A percentile compares a stretch with the other conserved stretches of the same genome.
Evolutionary conservation across 1,139 yeast genomes (phyloP).

Genomic region (Scheffersomyces stambukii): DNA sequence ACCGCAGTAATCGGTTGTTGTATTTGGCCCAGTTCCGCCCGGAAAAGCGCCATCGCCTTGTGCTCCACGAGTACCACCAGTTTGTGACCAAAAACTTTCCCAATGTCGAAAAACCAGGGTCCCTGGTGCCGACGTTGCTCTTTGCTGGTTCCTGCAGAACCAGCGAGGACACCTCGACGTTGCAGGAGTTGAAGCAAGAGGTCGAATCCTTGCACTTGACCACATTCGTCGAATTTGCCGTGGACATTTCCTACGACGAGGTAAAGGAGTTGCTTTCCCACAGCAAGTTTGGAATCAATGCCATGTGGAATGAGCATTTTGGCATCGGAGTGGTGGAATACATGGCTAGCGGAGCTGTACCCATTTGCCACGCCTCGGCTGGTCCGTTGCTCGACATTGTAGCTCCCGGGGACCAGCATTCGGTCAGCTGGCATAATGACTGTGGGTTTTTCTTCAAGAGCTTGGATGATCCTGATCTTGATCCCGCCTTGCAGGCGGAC

Average conservation of each 20-base stretch:
- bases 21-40: conserved; percentile 94
- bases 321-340: conserved; percentile 98
- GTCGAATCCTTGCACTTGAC: conserved; percentile 46
- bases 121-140: conserved; percentile 48
- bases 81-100: conserved; percentile 29
- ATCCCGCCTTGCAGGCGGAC: conserved; percentile 20
- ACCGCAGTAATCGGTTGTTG: conserved; percentile 59
- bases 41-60: conserved; percentile 82
- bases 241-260: conserved; percentile 70
- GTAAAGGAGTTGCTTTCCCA: conserved; percentile 53
- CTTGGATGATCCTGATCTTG: conserved; percentile 59
- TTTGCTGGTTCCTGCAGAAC: conserved; percentile 85
- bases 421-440: conserved; percentile 31
- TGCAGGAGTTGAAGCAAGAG: conserved; percentile 42
- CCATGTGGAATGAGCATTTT: conserved; percentile 99
- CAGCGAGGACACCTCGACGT: conserved; percentile 58
- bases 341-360: conserved; percentile 79
- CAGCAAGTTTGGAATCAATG: conserved; percentile 78
- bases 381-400: conserved; percentile 92
- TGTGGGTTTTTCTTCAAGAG: conserved; percentile 75
- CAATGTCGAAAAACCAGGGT: conserved; percentile 11
- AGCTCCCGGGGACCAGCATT: conserved; percentile 13
- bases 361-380: conserved; percentile 86
- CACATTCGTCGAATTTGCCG: conserved; percentile 56
- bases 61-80: conserved; percentile 58